A percentile compares a stretch with the other conserved stretches of the same genome.
phyloP scores from a whole-genome alignment of 2,329 filamentous ascomycete species.

The Hymenoscyphus linearis region DNA sequence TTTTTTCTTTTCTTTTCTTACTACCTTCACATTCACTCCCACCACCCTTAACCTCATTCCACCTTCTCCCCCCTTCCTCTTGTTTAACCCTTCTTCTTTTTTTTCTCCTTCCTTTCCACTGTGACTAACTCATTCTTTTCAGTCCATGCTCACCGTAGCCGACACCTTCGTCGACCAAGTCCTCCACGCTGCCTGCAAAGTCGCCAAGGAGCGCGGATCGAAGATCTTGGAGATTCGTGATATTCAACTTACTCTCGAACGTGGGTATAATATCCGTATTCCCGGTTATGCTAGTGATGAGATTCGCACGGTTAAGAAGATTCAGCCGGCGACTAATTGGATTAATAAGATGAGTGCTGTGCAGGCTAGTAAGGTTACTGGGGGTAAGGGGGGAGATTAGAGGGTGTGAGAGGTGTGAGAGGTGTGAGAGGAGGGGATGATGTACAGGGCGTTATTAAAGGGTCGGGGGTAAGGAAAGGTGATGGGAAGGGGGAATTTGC shows the following conservation, averaged over 20 bases:
- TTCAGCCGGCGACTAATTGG: constrained; percentile 83
- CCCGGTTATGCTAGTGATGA: constrained; percentile 94
- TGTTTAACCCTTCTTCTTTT: too few relatives aligned
- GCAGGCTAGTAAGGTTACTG: constrained; percentile 81
- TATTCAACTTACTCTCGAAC: constrained; percentile 75
- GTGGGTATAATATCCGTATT: constrained; percentile 85
- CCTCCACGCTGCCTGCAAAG: constrained; percentile 77
- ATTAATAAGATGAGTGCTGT: constrained; percentile 96
- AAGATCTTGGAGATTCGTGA: constrained; percentile 87
- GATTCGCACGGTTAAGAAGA: constrained; percentile 87
- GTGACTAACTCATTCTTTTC: constrained; percentile 10
- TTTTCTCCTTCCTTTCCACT: too few relatives aligned
- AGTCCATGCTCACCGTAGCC: constrained; percentile 83
- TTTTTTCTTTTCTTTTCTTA: not conserved
- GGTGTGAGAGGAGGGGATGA: not conserved
- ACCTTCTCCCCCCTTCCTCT: not conserved
- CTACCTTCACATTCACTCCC: not conserved
- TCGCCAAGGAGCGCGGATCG: constrained; percentile 88
- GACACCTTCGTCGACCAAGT: constrained; percentile 95
- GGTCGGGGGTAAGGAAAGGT: too few relatives aligned
- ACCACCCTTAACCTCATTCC: too few relatives aligned
- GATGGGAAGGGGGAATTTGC: too few relatives aligned
- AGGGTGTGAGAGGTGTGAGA: not conserved
- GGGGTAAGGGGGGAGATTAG: constrained; percentile 34
- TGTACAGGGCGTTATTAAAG: too few relatives aligned